Evolutionary conservation across 371 early-diverging fungal species (phyloP).

Genomic region (Smittium mucronatum): DNA sequence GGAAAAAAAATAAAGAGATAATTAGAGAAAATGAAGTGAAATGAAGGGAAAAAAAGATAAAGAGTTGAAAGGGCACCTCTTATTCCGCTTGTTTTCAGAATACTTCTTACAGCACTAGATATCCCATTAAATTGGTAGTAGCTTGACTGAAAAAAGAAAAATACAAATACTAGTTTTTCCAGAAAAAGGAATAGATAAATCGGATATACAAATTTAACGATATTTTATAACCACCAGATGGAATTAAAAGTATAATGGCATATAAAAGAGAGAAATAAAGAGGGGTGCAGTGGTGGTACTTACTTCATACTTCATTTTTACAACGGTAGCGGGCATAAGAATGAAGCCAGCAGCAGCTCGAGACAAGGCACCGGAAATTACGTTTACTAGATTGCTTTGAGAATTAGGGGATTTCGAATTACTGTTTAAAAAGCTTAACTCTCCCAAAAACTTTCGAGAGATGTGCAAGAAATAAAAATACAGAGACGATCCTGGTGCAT

Average conservation of each 20-base stretch:
- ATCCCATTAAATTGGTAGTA: slow-evolving; percentile 56
- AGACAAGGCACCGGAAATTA: slow-evolving; percentile 68
- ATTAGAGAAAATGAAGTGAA: not conserved
- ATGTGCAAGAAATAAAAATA: slow-evolving; percentile 33
- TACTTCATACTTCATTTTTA: slow-evolving; percentile 88
- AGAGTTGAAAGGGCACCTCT: slow-evolving; percentile 31
- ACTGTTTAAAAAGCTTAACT: not conserved
- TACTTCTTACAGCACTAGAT: slow-evolving; percentile 19
- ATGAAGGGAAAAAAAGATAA: not conserved
- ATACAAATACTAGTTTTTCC: not conserved
- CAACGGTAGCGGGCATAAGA: slow-evolving; percentile 88
- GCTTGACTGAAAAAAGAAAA: slow-evolving; percentile 50
- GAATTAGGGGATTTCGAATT: not conserved
- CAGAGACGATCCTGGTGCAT: slow-evolving; percentile 31
- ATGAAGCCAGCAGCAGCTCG: slow-evolving; percentile 72
- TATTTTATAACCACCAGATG: too few species aligned
- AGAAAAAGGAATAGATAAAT: not conserved
- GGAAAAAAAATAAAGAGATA: not conserved
- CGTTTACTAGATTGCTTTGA: slow-evolving; percentile 17
- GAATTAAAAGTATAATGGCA: not conserved
- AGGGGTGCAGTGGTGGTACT: not conserved
- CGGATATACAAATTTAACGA: not conserved
- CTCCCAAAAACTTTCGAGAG: slow-evolving; percentile 10
- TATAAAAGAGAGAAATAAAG: not conserved
- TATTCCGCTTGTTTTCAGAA: slow-evolving; percentile 30